Base-by-base conservation (phyloP, 2,329 filamentous ascomycete species). In the Coniochaeta sp. region DNA sequence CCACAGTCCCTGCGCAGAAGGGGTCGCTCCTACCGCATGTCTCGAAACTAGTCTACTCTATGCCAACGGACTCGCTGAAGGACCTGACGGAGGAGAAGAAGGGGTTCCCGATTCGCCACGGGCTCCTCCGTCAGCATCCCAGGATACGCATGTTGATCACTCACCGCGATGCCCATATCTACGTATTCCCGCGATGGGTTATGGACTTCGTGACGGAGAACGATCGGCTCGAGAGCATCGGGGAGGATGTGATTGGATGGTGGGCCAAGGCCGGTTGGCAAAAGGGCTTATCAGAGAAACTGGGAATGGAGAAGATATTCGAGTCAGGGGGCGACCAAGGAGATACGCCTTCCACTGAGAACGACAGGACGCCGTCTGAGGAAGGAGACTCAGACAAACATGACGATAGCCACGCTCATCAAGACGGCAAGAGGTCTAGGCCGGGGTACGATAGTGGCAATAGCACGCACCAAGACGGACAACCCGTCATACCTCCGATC, bases 191-290 rank as follows among this genome's bases (percentile, higher is more conserved):
- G 0, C 83, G 83, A 58, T 97, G 94, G 92, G 80, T 95, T 8
- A 81, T 96, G 61, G 86, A 95, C 51, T 87, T 96, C 66, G 82
- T 95, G 38, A 80, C 82, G 53, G 75, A 79, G 55, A 95, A 96
- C 61, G 86, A 91, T 27, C 83, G 80, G 10, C 82, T 99, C 56
- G 89, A 96, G 61, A 95, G 86, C 52, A 84, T 99, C 47, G 88
- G 87, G 28, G 92, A 97, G 66, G 92, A 97, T 62, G 83, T 96
- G 6, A 75, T 97, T 14, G 91, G 91, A 6, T 96, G 89, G 87
- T 96, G 91, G 91, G 89, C 91, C 30, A 97, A 97, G 67, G 84
- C 92, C 1, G 84, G 85, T 51, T 99, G 94, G 94, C 91, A 97
- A 67, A 75, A 80, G 3, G 88, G 89, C 0, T 74, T 96, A 3